phyloP scores from a whole-genome alignment of 257 asterid species.

The Fraxinus anomala region DNA sequence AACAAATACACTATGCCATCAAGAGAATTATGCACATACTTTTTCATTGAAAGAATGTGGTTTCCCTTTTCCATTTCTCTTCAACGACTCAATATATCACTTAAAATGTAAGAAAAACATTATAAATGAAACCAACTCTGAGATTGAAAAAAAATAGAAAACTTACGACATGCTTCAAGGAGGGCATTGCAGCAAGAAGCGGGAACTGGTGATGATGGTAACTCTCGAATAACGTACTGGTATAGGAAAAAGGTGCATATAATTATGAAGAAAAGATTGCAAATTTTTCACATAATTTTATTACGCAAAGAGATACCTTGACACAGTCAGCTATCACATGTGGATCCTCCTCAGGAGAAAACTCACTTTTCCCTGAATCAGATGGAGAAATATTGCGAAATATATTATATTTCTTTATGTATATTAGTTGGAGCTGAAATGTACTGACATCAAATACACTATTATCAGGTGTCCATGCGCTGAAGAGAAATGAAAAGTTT shows the following conservation, averaged over 20 bases:
- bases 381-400: constrained; percentile 13
- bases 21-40: constrained; percentile 15
- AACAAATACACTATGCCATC: constrained; percentile 11
- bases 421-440: constrained; percentile 15
- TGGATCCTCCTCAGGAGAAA: constrained; percentile 82
- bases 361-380: constrained; percentile 75
- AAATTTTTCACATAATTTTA: constrained; percentile 21
- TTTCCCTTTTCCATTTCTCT: constrained; percentile 1
- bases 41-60: constrained; percentile 17
- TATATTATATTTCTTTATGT: constrained; percentile 2
- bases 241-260: constrained; percentile 21
- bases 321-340: constrained; percentile 95
- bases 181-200: constrained; percentile 99
- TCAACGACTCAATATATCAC: constrained; percentile 20
- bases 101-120: constrained; percentile 16
- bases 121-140: constrained; percentile 9
- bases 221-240: constrained; percentile 93
- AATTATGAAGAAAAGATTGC: constrained; percentile 20
- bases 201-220: constrained; percentile 98
- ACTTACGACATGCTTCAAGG: constrained; percentile 89
- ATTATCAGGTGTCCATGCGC: background rate
- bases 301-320: constrained; percentile 61
- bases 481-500: background rate
- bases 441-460: constrained; percentile 10
- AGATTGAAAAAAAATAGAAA: background rate